A percentile compares a stretch with the other conserved stretches of the same genome.
phyloP scores from a whole-genome alignment of 768 basidiomycete species.

The Mycena epipterygia region DNA sequence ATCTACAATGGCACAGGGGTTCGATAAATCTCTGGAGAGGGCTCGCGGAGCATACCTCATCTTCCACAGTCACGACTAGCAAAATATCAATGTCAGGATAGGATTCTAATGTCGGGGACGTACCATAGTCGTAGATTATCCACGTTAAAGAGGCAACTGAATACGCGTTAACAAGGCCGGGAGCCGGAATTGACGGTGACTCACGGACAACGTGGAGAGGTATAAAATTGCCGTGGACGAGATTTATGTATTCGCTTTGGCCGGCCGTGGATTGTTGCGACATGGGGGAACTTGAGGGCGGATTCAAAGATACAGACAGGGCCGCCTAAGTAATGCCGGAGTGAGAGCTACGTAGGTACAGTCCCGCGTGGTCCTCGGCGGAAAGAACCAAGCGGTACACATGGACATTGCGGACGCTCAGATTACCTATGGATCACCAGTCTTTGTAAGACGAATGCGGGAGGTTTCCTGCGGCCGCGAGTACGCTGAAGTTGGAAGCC shows the following conservation, averaged over 20 bases:
- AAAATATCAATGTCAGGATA: neutral
- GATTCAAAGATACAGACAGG: too few species aligned
- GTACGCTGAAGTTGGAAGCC: too few species aligned
- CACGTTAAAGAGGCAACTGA: conserved; percentile 53
- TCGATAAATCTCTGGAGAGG: too few species aligned
- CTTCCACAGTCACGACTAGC: conserved; percentile 51
- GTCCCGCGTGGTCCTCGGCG: too few species aligned
- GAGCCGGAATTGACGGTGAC: neutral
- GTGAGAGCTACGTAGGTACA: too few species aligned
- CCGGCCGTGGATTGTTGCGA: neutral
- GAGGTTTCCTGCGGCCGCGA: too few species aligned
- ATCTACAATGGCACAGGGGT: conserved; percentile 38
- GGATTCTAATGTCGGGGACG: neutral
- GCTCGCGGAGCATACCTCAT: conserved; percentile 40
- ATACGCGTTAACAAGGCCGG: neutral
- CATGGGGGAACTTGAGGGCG: too few species aligned
- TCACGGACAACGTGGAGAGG: conserved; percentile 28
- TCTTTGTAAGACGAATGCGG: too few species aligned
- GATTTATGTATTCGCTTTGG: neutral
- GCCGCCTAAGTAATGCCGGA: too few species aligned
- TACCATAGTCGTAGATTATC: conserved; percentile 54
- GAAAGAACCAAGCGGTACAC: too few species aligned
- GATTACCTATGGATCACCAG: too few species aligned
- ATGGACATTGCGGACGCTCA: too few species aligned
- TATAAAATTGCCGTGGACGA: conserved; percentile 22